Evolutionary conservation across 169 alveolate genomes (phyloP).

Genomic region (Miamiensis avidus): DNA sequence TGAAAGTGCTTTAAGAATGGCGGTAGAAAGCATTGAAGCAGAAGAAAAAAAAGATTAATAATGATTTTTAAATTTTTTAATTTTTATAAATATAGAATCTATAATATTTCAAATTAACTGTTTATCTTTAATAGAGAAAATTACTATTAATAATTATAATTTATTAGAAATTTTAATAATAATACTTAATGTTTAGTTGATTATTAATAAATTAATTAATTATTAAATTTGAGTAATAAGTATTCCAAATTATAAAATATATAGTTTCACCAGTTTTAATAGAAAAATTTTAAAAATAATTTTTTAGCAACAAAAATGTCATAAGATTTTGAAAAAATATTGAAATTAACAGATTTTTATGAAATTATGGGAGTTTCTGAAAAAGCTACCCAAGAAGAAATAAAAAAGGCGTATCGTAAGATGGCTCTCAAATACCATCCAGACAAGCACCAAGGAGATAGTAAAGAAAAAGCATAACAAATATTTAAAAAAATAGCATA

Average conservation of each 20-base stretch:
- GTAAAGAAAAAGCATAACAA: constrained; percentile 85
- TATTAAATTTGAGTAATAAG: no score
- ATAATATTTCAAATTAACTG: no score
- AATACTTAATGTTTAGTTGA: no score
- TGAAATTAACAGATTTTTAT: constrained; percentile 56
- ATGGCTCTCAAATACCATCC: constrained; percentile 78
- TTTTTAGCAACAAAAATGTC: background rate
- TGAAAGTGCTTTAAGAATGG: constrained; percentile 72
- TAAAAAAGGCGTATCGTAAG: constrained; percentile 79
- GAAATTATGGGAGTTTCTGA: constrained; percentile 74
- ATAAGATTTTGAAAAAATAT: background rate
- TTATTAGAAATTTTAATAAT: no score
- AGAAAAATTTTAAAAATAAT: no score
- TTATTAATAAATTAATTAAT: no score
- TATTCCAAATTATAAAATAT: no score
- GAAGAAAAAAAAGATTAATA: constrained; percentile 2
- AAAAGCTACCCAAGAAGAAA: constrained; percentile 74
- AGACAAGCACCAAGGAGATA: constrained; percentile 74
- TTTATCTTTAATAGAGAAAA: no score
- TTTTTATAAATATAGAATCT: no score
- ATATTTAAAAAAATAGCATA: constrained; percentile 89
- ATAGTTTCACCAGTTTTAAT: no score
- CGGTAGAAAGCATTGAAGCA: constrained; percentile 38
- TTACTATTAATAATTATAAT: no score
- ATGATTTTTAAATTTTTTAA: background rate